phyloP scores from a whole-genome alignment of 2,329 filamentous ascomycete species.

The Corniculantispora saksenae region DNA sequence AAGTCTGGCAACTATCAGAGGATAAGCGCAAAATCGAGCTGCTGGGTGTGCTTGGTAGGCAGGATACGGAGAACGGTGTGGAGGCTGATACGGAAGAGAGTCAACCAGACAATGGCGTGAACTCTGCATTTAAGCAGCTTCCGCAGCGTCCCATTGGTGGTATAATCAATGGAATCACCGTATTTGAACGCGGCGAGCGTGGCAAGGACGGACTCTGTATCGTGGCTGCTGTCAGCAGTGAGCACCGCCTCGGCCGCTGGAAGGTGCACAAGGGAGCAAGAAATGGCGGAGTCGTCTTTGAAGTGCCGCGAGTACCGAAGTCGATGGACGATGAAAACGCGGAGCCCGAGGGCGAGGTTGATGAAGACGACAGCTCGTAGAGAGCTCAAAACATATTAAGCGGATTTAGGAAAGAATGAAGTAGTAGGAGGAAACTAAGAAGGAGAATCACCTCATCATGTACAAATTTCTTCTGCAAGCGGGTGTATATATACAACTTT shows the following conservation, averaged over 20 bases:
- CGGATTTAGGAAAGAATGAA: not conserved
- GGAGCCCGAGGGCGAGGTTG: slow-evolving; percentile 37
- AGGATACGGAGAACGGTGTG: not conserved
- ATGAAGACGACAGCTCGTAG: slow-evolving; percentile 23
- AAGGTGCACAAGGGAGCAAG: slow-evolving; percentile 63
- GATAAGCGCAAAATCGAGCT: slow-evolving; percentile 79
- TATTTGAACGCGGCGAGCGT: slow-evolving; percentile 81
- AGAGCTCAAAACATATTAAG: not conserved
- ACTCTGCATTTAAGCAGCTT: slow-evolving; percentile 27
- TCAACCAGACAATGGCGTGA: slow-evolving; percentile 30
- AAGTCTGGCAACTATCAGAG: slow-evolving; percentile 80
- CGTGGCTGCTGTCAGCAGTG: slow-evolving; percentile 82
- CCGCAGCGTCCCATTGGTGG: slow-evolving; percentile 57
- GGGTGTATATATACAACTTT: not conserved
- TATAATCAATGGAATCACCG: slow-evolving; percentile 82
- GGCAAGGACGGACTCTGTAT: slow-evolving; percentile 78
- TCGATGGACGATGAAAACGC: not conserved
- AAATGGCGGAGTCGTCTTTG: slow-evolving; percentile 87
- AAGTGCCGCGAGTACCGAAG: slow-evolving; percentile 60
- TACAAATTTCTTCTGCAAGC: not conserved
- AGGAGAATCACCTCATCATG: not conserved
- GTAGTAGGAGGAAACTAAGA: not conserved
- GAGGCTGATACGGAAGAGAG: slow-evolving; percentile 24
- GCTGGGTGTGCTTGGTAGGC: slow-evolving; percentile 64
- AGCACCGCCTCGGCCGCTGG: slow-evolving; percentile 85